These are phyloP conservation scores for Phytophthora hybrid DNA, from an alignment of 352 stramenopile species.

Conservation along the genomic window DNA sequence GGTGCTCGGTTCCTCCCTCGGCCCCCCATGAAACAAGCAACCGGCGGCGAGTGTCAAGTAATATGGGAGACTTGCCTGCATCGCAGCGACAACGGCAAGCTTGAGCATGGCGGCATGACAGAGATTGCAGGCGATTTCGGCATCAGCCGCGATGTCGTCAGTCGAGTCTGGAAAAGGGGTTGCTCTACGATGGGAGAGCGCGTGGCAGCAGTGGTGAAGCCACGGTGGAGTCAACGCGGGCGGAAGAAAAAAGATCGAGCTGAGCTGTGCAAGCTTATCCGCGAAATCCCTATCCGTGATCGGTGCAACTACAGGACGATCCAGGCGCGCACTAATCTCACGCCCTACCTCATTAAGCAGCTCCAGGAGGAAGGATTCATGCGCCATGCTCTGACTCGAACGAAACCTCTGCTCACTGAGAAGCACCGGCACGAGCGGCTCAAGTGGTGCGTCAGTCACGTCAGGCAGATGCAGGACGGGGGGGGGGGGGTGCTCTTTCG, in stretches of 20 bases:
- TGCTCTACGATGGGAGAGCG: background rate
- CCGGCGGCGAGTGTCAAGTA: background rate
- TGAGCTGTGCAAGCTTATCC: background rate
- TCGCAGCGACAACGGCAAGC: background rate
- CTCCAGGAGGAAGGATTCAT: background rate
- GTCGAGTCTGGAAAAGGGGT: constrained; percentile 4
- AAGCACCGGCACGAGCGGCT: background rate
- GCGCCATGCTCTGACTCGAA: background rate
- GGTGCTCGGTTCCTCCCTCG: no score
- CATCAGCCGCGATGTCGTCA: background rate
- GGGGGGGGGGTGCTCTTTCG: no score
- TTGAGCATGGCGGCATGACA: background rate
- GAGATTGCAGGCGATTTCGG: background rate
- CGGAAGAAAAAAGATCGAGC: constrained; percentile 9
- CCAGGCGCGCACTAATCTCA: background rate
- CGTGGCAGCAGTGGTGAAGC: constrained; percentile 7
- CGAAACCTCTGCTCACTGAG: background rate
- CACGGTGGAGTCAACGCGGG: background rate
- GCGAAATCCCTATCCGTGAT: background rate
- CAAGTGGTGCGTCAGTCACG: no score
- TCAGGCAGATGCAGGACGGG: no score
- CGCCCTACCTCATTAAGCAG: background rate
- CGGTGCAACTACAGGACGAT: background rate
- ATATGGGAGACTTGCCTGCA: background rate
- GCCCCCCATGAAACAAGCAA: background rate